These are phyloP conservation scores for Pseudohalonectria lignicola DNA, from an alignment of 2,329 filamentous ascomycete species.

Conservation along the genomic window DNA sequence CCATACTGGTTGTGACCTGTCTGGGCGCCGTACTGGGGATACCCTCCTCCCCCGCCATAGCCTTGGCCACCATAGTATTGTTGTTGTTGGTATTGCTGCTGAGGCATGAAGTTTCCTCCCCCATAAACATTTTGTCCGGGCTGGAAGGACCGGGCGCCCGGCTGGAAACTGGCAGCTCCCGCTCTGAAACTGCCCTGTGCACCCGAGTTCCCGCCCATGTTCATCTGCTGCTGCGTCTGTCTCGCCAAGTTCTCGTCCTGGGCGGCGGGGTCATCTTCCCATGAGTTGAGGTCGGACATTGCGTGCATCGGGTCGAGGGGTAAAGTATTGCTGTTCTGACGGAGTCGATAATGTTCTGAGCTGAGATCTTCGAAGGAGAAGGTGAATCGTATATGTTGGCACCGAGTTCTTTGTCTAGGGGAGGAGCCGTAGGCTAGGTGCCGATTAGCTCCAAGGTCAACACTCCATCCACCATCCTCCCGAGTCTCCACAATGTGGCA, in stretches of 20 bases:
- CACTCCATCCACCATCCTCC: too few relatives aligned
- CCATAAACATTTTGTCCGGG: constrained; percentile 34
- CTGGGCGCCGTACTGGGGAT: constrained; percentile 36
- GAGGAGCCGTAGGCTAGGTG: too few relatives aligned
- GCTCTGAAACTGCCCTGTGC: constrained; percentile 47
- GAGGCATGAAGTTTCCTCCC: constrained; percentile 41
- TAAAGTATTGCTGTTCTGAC: too few relatives aligned
- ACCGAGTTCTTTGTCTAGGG: too few relatives aligned
- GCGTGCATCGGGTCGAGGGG: constrained; percentile 9
- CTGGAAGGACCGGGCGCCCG: constrained; percentile 54
- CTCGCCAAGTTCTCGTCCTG: constrained; percentile 70
- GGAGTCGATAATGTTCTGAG: not conserved
- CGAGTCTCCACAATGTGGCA: too few relatives aligned
- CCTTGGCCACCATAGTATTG: constrained; percentile 30
- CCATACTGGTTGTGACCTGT: constrained; percentile 36
- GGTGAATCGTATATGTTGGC: too few relatives aligned
- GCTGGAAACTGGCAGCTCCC: constrained; percentile 60
- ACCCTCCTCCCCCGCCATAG: constrained; percentile 42
- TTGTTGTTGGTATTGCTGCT: constrained; percentile 39
- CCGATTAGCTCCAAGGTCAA: too few relatives aligned
- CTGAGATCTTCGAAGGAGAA: not conserved
- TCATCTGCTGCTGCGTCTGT: constrained; percentile 66
- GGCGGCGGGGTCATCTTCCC: constrained; percentile 77
- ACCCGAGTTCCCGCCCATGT: constrained; percentile 43
- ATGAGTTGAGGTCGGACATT: constrained; percentile 91